Evolutionary conservation across 2,329 filamentous ascomycete genomes (phyloP).

Genomic region (Paracorniculantispora psalliotae): DNA sequence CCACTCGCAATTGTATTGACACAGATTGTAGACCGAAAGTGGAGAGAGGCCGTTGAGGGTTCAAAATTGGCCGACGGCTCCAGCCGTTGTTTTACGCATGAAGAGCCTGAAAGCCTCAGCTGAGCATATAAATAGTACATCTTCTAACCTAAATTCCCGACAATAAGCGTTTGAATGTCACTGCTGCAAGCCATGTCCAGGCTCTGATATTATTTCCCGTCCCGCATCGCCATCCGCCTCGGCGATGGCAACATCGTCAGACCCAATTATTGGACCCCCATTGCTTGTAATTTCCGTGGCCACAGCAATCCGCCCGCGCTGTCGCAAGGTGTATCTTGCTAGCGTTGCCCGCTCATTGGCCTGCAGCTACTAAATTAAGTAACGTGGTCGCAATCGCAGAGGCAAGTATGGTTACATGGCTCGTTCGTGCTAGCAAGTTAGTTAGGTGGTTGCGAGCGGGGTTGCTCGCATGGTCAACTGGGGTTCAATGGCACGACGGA

Average conservation of each 20-base stretch:
- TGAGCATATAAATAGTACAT: neutral
- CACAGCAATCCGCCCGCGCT: no score
- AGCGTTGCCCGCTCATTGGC: neutral
- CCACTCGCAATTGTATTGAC: neutral
- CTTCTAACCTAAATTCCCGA: neutral
- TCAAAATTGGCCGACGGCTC: neutral
- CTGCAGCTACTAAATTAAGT: neutral
- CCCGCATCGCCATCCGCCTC: neutral
- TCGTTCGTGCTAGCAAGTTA: neutral
- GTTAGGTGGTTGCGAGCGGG: neutral
- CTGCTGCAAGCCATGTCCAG: neutral
- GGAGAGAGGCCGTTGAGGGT: neutral
- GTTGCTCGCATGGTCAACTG: neutral
- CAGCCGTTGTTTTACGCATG: neutral
- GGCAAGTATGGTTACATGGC: neutral
- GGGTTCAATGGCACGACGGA: neutral
- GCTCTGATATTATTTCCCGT: no score
- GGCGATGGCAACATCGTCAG: slow-evolving; percentile 6
- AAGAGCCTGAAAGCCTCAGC: neutral
- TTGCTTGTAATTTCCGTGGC: neutral
- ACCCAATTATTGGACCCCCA: slow-evolving; percentile 2
- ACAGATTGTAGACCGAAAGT: neutral
- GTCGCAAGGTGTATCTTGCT: neutral
- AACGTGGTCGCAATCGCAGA: neutral
- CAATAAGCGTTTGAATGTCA: neutral